Conservation (phyloP, 495 filamentous ascomycete genomes). For the Hypomontagnella monticulosa region DNA sequence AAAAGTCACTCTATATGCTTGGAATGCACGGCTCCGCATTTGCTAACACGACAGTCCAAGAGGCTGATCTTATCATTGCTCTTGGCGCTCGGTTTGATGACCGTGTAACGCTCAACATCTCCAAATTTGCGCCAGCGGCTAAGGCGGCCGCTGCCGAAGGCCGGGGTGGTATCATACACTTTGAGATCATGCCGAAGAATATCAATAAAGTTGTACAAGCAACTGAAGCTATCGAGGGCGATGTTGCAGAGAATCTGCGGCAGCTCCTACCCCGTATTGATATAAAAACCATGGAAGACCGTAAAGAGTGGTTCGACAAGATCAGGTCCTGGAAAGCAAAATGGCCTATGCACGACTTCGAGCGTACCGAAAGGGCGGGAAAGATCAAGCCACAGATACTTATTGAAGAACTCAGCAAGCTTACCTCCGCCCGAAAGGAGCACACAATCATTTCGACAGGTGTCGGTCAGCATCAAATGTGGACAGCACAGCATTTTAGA, state of each 20-base stretch:
- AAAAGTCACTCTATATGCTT: constrained; percentile 82
- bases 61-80: constrained; percentile 80
- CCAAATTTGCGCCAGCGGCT: constrained; percentile 75
- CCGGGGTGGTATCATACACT: constrained; percentile 81
- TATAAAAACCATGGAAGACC: constrained; percentile 61
- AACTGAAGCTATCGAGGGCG: constrained; percentile 81
- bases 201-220: constrained; percentile 89
- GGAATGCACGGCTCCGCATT: constrained; percentile 85
- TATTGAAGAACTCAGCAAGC: constrained; percentile 81
- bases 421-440: constrained; percentile 77
- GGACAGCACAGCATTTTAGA: constrained; percentile 92
- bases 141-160: constrained; percentile 72
- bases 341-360: constrained; percentile 79
- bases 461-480: constrained; percentile 98
- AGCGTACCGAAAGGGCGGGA: constrained; percentile 71
- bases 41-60: constrained; percentile 82
- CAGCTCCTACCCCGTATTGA: constrained; percentile 76
- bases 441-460: constrained; percentile 87
- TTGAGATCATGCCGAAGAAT: constrained; percentile 86
- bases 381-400: constrained; percentile 90
- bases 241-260: constrained; percentile 75
- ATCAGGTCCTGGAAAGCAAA: constrained; percentile 89
- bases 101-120: constrained; percentile 71
- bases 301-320: constrained; percentile 87
- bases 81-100: constrained; percentile 82